Base-by-base conservation (phyloP, 768 basidiomycete genomes). In the Leccinum longicurvipes region DNA sequence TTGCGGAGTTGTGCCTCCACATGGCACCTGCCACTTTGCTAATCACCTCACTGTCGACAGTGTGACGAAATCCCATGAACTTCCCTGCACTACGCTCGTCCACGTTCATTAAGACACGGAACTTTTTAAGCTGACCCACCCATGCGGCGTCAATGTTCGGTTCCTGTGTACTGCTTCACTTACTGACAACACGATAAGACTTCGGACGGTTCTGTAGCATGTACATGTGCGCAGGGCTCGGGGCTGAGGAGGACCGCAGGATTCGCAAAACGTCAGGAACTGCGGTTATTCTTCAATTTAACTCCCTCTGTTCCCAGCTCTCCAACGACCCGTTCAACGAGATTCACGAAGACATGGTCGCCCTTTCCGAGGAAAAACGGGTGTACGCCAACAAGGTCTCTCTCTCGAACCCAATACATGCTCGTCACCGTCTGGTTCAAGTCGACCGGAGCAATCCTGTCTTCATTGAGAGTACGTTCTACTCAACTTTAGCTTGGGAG, bases 391-490 rank as follows among this genome's bases (percentile, higher is more conserved):
- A 49, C 39, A 14, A 55, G 19, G 25, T 46, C 32, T 32, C 56
- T 31, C 50, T 58, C 39, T 14, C 34, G 6, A 47, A 47, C 14
- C 31, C 45, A 15, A 58, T 48, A n/a, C n/a, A 29, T n/a, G 8
- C 21, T 31, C 47, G 48, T n/a, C 58, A 50, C 15, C 57, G 58
- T 12, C 29, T 59, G 29, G 51, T 59, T 14, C 42, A 36, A n/a
- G 59, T 60, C 14, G 36, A 47, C n/a, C 46, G 48, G 45, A 60
- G 24, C 21, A 42, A 27, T 32, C 39, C 34, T 23, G 34, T n/a
- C 48, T 60, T 60, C 42, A n/a, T 17, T 4, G 49, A 60, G n/a
- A 60, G 59, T 60, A 36, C 12, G 59, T 54, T 1, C 6, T 4
- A 1, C 27, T 31, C 14, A 3, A 3, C 25, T 3, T 1, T 2